Conservation (phyloP, 495 filamentous ascomycete genomes). For the Cenococcum geophilum region DNA sequence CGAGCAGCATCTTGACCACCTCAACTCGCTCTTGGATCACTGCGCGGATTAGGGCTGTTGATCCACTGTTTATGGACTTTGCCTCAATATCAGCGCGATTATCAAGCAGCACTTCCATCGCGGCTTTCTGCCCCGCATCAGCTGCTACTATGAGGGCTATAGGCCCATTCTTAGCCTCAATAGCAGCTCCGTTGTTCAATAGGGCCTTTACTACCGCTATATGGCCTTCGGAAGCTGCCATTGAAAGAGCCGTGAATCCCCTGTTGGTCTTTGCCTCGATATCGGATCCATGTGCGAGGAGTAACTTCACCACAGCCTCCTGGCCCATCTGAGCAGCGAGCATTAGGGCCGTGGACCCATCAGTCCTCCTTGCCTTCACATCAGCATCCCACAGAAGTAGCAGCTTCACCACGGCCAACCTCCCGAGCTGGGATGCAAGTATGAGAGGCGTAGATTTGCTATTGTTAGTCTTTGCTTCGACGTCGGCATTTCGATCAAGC, state of each 20-base stretch:
- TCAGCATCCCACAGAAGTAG: neutral
- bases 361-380: neutral
- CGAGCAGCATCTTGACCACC: neutral
- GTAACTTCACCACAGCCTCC: conserved; percentile 9
- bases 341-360: neutral
- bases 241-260: conserved; percentile 6
- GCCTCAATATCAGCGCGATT: neutral
- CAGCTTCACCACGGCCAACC: neutral
- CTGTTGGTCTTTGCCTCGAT: conserved; percentile 13
- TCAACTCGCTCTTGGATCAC: neutral
- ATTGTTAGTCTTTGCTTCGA: neutral
- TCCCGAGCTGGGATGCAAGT: neutral
- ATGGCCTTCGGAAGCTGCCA: neutral
- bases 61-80: neutral
- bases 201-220: neutral
- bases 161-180: conserved; percentile 7
- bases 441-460: neutral
- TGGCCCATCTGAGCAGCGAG: neutral
- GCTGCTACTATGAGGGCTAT: too few species aligned
- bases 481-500: neutral
- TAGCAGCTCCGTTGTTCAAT: conserved; percentile 11
- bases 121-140: too few species aligned
- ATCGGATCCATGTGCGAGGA: conserved; percentile 12
- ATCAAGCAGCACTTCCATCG: neutral
- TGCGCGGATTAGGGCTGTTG: neutral